Evolutionary conservation across 2,329 filamentous ascomycete species (phyloP), one percentile per base, ranked within the genome.

Genomic region (Epichloe aotearoae): DNA sequence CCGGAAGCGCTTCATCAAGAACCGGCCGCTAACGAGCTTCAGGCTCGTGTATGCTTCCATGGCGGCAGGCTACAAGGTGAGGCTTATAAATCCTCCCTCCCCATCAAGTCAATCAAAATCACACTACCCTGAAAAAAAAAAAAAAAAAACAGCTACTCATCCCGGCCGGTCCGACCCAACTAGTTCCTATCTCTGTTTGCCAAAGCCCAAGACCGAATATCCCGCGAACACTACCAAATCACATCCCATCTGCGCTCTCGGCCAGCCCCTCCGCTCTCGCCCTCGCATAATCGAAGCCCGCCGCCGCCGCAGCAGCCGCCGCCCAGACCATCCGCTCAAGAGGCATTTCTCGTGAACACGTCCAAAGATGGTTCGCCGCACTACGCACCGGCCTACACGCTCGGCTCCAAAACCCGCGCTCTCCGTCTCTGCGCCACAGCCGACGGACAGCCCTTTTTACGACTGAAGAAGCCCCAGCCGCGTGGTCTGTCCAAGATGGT

Each of bases 401-500:
- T 79, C 12, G 23, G 38, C 5, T 55, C 60, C 20, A 57, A 60
- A 19, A 58, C 56, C 17, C 61, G 75, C 44, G 71, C 87, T 2
- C 86, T 86, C 1, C 67, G 68, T 1, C 61, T 88, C 1, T 62
- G 61, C 38, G 68, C 75, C 34, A 73, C 76, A 4, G 72, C 80
- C 2, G 70, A 73, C 40, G 73, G 72, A 26, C 65, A 82, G 23
- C 78, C 84, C 1, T 84, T 89, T 89, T 63, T 91, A 30, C 79
- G 86, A 37, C 65, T 83, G 43, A 73, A 69, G 54, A 86, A 84
- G 62, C 81, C 82, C 4, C 83, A 89, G 62, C 75, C 82, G 2
- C 61, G 62, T 1, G 65, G 66, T n/a, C 64, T 90, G 19, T 76
- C 73, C n/a, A 67, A 75, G 8, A 72, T 83, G 15, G 58, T 90